These are phyloP conservation scores for Metschnikowia peoriensis DNA, from an alignment of 805 yeast species.

Conservation along the genomic window DNA sequence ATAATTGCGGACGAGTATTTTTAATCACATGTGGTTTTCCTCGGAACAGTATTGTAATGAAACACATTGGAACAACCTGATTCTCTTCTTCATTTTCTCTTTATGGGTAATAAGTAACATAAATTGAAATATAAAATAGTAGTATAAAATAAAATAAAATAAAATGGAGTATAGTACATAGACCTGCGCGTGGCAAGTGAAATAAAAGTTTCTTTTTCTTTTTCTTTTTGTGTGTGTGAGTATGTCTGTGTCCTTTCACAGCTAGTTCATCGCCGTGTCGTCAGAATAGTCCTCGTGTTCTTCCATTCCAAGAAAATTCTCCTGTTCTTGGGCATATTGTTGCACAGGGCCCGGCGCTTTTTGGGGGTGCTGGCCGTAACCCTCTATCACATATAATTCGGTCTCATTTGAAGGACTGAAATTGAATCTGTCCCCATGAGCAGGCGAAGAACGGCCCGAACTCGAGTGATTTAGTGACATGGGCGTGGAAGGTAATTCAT, in stretches of 20 bases:
- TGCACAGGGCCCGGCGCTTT: background rate
- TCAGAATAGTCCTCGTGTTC: slow-evolving; percentile 22
- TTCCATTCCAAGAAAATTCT: slow-evolving; percentile 39
- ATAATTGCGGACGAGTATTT: too few species aligned
- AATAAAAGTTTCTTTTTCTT: background rate
- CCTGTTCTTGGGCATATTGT: slow-evolving; percentile 33
- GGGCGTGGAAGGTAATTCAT: slow-evolving; percentile 21
- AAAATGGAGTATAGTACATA: background rate
- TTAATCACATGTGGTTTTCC: too few species aligned
- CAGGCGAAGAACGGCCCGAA: slow-evolving; percentile 18
- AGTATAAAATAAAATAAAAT: background rate
- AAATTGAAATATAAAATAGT: too few species aligned
- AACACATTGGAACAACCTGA: too few species aligned
- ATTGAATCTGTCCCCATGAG: slow-evolving; percentile 17
- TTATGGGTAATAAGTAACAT: background rate
- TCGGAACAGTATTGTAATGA: too few species aligned
- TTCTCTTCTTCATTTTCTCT: too few species aligned
- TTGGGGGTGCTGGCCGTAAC: slow-evolving; percentile 19
- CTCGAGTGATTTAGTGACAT: slow-evolving; percentile 16
- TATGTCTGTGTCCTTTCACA: background rate
- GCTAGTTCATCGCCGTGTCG: slow-evolving; percentile 10
- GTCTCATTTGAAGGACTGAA: slow-evolving; percentile 40
- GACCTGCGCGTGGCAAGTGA: background rate
- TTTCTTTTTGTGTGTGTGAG: too few species aligned
- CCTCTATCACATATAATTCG: slow-evolving; percentile 37